Conservation (phyloP, 2,329 filamentous ascomycete species). For the Macrophomina phaseolina region DNA sequence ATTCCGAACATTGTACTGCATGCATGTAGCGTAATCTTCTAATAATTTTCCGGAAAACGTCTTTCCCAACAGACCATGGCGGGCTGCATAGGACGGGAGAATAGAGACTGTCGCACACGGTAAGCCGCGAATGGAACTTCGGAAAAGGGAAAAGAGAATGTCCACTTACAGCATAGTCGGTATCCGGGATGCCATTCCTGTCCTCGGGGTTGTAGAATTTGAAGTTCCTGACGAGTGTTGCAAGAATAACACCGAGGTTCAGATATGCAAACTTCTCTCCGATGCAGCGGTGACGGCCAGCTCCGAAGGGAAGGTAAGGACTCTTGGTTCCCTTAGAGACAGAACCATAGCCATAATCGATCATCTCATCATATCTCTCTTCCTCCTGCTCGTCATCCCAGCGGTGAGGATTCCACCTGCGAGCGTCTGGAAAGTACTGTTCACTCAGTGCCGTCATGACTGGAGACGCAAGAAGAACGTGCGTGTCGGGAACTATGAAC, state of each 20-base stretch:
- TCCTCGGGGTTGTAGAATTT: conserved; percentile 75
- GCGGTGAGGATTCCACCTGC: conserved; percentile 81
- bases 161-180: conserved; percentile 60
- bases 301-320: conserved; percentile 89
- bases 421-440: conserved; percentile 77
- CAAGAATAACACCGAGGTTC: conserved; percentile 81
- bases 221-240: conserved; percentile 73
- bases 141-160: conserved; percentile 28
- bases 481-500: conserved; percentile 75
- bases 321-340: conserved; percentile 84
- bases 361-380: conserved; percentile 67
- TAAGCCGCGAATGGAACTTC: background rate
- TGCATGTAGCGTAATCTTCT: background rate
- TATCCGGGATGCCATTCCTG: conserved; percentile 65
- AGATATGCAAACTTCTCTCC: conserved; percentile 92
- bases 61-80: conserved; percentile 12
- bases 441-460: conserved; percentile 73
- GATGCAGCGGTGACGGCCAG: conserved; percentile 86
- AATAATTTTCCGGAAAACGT: background rate
- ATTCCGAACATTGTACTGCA: background rate
- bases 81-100: conserved; percentile 8
- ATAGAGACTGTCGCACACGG: background rate
- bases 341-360: conserved; percentile 87
- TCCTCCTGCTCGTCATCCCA: conserved; percentile 72
- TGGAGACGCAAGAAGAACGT: conserved; percentile 78